Evolutionary conservation across 768 basidiomycete species (phyloP), one percentile per base, ranked within the genome.

Genomic region (Xanthoconium purpureum): DNA sequence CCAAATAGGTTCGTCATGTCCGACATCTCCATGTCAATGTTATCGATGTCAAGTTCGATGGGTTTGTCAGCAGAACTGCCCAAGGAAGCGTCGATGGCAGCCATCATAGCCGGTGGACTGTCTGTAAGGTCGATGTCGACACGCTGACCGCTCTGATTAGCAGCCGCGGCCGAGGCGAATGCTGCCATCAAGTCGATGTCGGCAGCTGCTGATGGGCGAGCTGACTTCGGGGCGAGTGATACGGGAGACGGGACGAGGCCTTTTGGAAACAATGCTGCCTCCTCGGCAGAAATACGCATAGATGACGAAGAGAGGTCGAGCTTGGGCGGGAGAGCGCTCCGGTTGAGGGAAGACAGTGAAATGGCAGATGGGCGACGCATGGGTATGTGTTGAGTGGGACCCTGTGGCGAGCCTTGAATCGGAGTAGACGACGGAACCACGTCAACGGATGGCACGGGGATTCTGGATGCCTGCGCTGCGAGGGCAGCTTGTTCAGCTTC

Each of bases 51-150:
- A 28, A 91, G 78, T 64, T 90, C 89, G 54, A 91, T 91, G 18
- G 90, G 89, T 67, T 88, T 88, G 67, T 92, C 89, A 1, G 83
- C 87, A 7, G 85, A 87, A 64, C 74, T 84, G 14, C 89, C 87
- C 32, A 77, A 51, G 40, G 68, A 42, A 46, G 74, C 66, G 51
- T 77, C 71, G 49, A 73, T 57, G 14, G 58, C 52, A 2, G 61
- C 15, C 48, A 71, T 66, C 63, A 63, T 64, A 28, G 61, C 62
- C 8, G 58, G 48, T 18, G 73, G 68, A 52, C 64, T 69, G 20
- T 75, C 59, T 30, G 80, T 85, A 8, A 89, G 76, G 63, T 89
- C 88, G 44, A 89, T 85, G 55, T 83, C 81, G 46, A 71, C 61
- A 42, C 61, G 68, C 10, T 62, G 72, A 28, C 18, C 51, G 29